phyloP scores from a whole-genome alignment of 129 eudicot genomes.

The Chrysanthemum seticuspe region DNA sequence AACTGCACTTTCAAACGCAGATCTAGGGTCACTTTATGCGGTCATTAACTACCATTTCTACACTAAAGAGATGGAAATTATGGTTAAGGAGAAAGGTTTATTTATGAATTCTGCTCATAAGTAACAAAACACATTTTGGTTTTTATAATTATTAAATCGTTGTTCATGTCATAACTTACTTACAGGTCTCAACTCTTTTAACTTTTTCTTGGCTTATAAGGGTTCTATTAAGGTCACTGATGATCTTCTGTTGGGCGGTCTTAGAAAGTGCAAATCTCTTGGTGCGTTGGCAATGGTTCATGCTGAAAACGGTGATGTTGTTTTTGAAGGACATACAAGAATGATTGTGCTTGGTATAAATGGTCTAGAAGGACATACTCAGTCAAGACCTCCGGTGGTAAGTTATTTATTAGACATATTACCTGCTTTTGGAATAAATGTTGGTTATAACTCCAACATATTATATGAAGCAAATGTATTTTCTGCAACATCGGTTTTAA shows the following conservation, averaged over 20 bases:
- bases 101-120: constrained; percentile 10
- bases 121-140: background rate
- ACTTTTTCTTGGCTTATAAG: constrained; percentile 96
- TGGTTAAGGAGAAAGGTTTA: constrained; percentile 98
- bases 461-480: background rate
- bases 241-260: constrained; percentile 78
- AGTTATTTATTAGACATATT: constrained; percentile 9
- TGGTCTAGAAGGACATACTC: constrained; percentile 97
- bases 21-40: too few relatives aligned
- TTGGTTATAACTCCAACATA: background rate
- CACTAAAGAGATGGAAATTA: constrained; percentile 72
- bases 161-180: constrained; percentile 14
- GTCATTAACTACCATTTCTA: too few relatives aligned
- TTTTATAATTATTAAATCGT: constrained; percentile 10
- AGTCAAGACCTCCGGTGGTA: constrained; percentile 96
- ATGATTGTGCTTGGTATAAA: constrained; percentile 97
- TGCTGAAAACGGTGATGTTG: constrained; percentile 99
- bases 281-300: constrained; percentile 98
- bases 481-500: background rate
- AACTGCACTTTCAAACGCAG: too few relatives aligned
- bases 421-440: background rate
- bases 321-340: constrained; percentile 91
- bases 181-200: constrained; percentile 90
- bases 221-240: constrained; percentile 88
- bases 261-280: constrained; percentile 87